Evolutionary conservation across 305 asterid genomes (phyloP).

Genomic region (Fraxinus paxiana): DNA sequence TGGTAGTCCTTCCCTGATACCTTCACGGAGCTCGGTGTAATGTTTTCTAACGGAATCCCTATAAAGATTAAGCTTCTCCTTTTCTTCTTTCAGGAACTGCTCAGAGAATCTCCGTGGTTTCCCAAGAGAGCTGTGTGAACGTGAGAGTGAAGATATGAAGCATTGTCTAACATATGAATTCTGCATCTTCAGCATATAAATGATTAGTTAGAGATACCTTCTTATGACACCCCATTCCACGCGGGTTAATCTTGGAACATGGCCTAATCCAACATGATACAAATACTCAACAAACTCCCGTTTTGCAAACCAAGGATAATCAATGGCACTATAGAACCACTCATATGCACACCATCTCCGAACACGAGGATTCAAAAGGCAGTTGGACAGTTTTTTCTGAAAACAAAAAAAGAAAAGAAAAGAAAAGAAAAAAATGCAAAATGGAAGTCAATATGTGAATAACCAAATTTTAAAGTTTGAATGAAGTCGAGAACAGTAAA

Average conservation of each 20-base stretch:
- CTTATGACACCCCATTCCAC: conserved; percentile 98
- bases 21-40: conserved; percentile 81
- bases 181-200: conserved; percentile 20
- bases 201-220: conserved; percentile 45
- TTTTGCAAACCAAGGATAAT: conserved; percentile 92
- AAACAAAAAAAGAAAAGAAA: conserved; percentile 11
- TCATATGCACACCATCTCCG: conserved; percentile 91
- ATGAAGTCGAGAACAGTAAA: conserved; percentile 28
- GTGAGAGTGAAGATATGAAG: conserved; percentile 1
- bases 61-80: conserved; percentile 80
- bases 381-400: conserved; percentile 47
- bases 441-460: conserved; percentile 7
- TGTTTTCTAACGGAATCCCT: conserved; percentile 86
- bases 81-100: conserved; percentile 92
- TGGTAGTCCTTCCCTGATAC: conserved; percentile 76
- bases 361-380: conserved; percentile 49
- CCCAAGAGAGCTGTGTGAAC: conserved; percentile 75
- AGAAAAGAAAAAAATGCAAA: conserved; percentile 19
- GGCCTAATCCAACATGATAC: conserved; percentile 87
- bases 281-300: conserved; percentile 88
- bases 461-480: conserved; percentile 16
- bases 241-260: conserved; percentile 88
- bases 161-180: not conserved
- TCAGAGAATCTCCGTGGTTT: conserved; percentile 89
- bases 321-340: conserved; percentile 96